Evolutionary conservation across 2,329 filamentous ascomycete genomes (phyloP).

Genomic region (Beauveria caledonica): DNA sequence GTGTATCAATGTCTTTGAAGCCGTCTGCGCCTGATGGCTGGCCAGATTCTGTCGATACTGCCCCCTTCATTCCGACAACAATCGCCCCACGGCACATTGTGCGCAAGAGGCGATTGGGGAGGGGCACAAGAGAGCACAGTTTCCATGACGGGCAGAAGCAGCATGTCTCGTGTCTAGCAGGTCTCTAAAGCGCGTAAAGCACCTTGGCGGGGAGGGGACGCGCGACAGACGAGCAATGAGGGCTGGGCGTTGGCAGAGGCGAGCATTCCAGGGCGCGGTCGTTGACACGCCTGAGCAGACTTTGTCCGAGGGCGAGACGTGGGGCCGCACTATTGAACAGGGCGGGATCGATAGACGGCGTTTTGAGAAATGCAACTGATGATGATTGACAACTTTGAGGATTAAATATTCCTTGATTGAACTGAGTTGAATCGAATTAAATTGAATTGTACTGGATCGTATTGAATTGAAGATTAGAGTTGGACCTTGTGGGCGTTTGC

Average conservation of each 20-base stretch:
- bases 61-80: conserved; percentile 32
- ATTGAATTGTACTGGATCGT: background rate
- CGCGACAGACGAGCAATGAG: background rate
- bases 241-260: conserved; percentile 7
- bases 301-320: conserved; percentile 19
- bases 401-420: background rate
- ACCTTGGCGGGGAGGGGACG: background rate
- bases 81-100: conserved; percentile 10
- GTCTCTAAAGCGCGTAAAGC: conserved; percentile 3
- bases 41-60: conserved; percentile 19
- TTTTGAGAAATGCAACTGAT: background rate
- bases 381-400: background rate
- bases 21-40: conserved; percentile 21
- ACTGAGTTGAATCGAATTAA: background rate
- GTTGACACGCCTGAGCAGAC: conserved; percentile 3
- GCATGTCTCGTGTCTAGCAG: conserved; percentile 21
- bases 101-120: background rate
- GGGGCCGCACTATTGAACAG: conserved; percentile 7
- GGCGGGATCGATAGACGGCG: background rate
- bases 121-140: conserved; percentile 11
- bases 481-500: background rate
- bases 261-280: conserved; percentile 21
- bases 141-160: conserved; percentile 25
- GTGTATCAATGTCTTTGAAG: conserved; percentile 15
- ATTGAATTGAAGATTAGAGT: too few species aligned